Evolutionary conservation across 345 rosid species (phyloP), one percentile per base, ranked within the genome.

Genomic region (Populus deltoides): DNA sequence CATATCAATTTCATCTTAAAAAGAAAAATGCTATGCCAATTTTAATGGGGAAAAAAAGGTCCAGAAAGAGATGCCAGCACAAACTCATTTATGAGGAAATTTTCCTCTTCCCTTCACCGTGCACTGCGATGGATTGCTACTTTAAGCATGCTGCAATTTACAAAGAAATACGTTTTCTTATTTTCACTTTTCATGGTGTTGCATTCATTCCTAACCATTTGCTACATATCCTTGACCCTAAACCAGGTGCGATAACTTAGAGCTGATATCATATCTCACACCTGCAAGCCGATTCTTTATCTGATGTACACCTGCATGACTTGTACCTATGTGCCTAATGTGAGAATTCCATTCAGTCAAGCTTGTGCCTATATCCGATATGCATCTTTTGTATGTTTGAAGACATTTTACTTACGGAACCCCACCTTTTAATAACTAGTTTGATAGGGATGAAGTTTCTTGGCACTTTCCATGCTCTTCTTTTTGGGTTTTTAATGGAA

Each of bases 401-500:
- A 29, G 59, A 33, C 33, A 63, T 27, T 70, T 29, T 70, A 16
- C 53, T 47, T 20, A 27, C 35, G 24, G 24, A 67, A 68, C n/a
- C 2, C n/a, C 39, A 33, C 18, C 57, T 9, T 27, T 13, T 35
- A 24, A 1, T 5, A 27, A 22, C 65, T 66, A 29, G 27, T 29
- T n/a, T 36, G 12, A 17, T 36, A 17, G 31, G 17, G 65, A 65
- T 66, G 25, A 71, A 61, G 39, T 71, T 65, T 39, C 47, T 38
- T 47, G 38, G 70, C 29, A 43, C 74, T 27, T 39, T 53, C 12
- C 20, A 25, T 66, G 27, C 41, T 55, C 38, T 31, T 27, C 49
- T 74, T 75, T 22, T n/a, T 66, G n/a, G 8, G 2, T 57, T 20
- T 62, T 49, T 38, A 35, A 69, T 77, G 75, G 63, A 66, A 76